Evolutionary conservation across 306 rosid species (phyloP).

Genomic region (Gleditsia sinensis): DNA sequence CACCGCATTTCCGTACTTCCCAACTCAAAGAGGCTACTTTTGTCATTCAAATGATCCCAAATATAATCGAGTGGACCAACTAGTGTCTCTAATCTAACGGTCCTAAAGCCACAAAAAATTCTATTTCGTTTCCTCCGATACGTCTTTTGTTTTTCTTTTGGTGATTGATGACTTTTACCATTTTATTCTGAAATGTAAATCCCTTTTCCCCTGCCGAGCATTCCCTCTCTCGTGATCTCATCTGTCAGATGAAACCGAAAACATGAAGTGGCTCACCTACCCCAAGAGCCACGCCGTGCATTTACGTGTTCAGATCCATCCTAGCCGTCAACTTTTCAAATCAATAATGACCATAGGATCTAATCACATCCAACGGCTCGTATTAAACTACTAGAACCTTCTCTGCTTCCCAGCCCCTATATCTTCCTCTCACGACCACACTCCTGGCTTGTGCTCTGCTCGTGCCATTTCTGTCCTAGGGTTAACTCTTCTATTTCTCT

Average conservation of each 20-base stretch:
- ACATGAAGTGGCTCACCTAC: conserved; percentile 27
- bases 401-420: conserved; percentile 26
- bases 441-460: conserved; percentile 43
- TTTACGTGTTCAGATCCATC: conserved; percentile 30
- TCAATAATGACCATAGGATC: background rate
- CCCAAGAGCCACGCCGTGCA: background rate
- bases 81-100: background rate
- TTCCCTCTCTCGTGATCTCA: background rate
- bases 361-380: conserved; percentile 8
- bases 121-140: background rate
- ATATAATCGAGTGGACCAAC: background rate
- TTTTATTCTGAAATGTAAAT: background rate
- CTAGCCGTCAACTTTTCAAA: background rate
- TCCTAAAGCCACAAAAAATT: background rate
- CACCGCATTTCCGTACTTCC: background rate
- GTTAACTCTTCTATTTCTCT: background rate
- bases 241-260: background rate
- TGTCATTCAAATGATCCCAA: background rate
- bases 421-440: background rate
- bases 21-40: background rate
- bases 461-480: conserved; percentile 34
- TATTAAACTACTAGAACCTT: conserved; percentile 38
- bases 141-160: too few species aligned
- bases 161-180: background rate
- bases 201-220: too few species aligned